Base-by-base conservation (phyloP, 2,329 filamentous ascomycete genomes). In the Microsporum canis region DNA sequence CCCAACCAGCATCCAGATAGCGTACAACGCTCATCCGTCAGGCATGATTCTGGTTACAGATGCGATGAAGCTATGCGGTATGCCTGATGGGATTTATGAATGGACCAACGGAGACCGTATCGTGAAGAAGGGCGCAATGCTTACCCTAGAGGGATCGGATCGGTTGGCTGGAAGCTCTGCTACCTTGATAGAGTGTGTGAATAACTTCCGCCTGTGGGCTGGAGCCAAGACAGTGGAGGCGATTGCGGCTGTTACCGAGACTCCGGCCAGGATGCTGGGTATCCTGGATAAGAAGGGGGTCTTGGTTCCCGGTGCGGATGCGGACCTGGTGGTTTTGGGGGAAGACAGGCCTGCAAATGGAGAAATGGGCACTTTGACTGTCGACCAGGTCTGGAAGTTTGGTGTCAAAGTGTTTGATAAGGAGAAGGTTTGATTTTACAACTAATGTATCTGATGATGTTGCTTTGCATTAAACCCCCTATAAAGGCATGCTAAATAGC, bases 41-140 rank as follows among this genome's bases (percentile, higher is more conserved):
- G 91, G 91, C 0, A 86, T 94, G 68, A 88, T 96, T 63, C 82
- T 96, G 4, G 91, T 96, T 51, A 96, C 91, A 0, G 91, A 96
- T 73, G 91, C 91, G 3, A 95, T 95, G 89, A 86, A 89, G 66
- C 81, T 95, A 14, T 86, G 89, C 23, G 91, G 91, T 0, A 79
- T 95, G 60, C 87, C 88, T 0, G 91, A 96, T 68, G 91, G 91
- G 2, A 80, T 83, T 1, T 95, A 96, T 71, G 83, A 87, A 64
- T 95, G 90, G 89, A 91, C 85, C 3, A 95, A 96, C 61, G 82
- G 82, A 45, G 82, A 83, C 60, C 75, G 79, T 23, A 84, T 84
- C 63, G 68, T 77, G 41, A 78, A 78, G 76, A 83, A 82, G 58
- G 90, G 91, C 0, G 78, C 84, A 0, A 80, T 86, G 60, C 75